phyloP scores from a whole-genome alignment of 305 asterid genomes.

The Fraxinus greggii region DNA sequence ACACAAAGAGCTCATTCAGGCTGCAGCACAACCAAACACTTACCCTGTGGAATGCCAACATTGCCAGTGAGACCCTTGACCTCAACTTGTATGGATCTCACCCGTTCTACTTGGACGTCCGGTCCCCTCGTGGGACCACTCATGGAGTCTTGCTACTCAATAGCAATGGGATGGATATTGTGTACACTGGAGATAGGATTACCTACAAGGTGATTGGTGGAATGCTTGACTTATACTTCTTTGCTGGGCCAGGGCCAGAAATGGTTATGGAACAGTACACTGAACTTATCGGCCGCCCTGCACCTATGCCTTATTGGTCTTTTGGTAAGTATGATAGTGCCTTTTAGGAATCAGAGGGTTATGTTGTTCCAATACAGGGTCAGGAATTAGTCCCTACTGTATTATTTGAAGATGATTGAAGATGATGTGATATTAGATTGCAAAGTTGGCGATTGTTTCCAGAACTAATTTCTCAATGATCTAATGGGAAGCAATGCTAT shows the following conservation, averaged over 20 bases:
- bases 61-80: slow-evolving; percentile 48
- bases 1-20: slow-evolving; percentile 65
- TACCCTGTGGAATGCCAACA: slow-evolving; percentile 82
- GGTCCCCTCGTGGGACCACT: slow-evolving; percentile 56
- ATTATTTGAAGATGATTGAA: background rate
- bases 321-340: slow-evolving; percentile 52
- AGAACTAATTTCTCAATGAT: background rate
- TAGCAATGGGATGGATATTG: slow-evolving; percentile 85
- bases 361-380: background rate
- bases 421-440: background rate
- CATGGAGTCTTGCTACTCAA: slow-evolving; percentile 80
- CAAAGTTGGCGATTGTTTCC: background rate
- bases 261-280: slow-evolving; percentile 81
- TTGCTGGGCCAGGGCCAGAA: slow-evolving; percentile 73
- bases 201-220: slow-evolving; percentile 86
- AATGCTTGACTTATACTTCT: slow-evolving; percentile 65
- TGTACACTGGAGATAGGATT: slow-evolving; percentile 64
- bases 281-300: slow-evolving; percentile 78
- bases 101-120: slow-evolving; percentile 80
- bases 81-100: slow-evolving; percentile 79
- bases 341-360: background rate
- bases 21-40: slow-evolving; percentile 55
- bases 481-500: background rate
- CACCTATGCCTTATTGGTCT: slow-evolving; percentile 92
- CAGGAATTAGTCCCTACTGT: background rate